A percentile compares a stretch with the other conserved stretches of the same genome.
Evolutionary conservation across 495 filamentous ascomycete species (phyloP).

Genomic region (Annulohypoxylon maeteangense): DNA sequence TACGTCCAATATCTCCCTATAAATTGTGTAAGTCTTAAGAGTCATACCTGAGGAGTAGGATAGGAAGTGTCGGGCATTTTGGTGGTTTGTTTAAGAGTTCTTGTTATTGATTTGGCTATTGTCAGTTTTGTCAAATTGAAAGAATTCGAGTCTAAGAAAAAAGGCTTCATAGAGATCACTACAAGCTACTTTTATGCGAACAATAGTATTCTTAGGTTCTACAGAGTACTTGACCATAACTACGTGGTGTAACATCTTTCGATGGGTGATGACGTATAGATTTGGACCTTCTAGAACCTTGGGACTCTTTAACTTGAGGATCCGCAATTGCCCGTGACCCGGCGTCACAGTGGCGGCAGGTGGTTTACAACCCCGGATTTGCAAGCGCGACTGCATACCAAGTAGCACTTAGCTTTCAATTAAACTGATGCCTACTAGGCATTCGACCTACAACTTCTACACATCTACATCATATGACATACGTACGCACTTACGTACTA

Average conservation of each 20-base stretch:
- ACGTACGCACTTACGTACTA: constrained; percentile 31
- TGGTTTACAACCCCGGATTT: constrained; percentile 45
- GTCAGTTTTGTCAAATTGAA: neutral
- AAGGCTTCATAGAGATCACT: neutral
- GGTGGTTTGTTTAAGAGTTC: neutral
- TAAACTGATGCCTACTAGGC: constrained; percentile 18
- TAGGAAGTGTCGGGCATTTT: constrained; percentile 44
- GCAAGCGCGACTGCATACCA: constrained; percentile 27
- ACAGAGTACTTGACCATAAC: neutral
- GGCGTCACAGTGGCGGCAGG: constrained; percentile 45
- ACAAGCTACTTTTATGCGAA: constrained; percentile 19
- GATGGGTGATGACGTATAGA: constrained; percentile 45
- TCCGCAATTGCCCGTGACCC: constrained; percentile 47
- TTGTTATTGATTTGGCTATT: constrained; percentile 9
- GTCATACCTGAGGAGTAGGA: constrained; percentile 38
- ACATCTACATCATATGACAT: constrained; percentile 3
- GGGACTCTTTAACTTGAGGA: neutral
- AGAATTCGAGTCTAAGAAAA: constrained; percentile 1
- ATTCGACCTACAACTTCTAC: neutral
- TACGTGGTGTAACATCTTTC: constrained; percentile 36
- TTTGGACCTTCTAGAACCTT: constrained; percentile 34
- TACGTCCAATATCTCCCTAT: neutral
- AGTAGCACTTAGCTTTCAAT: neutral
- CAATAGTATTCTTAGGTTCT: constrained; percentile 11
- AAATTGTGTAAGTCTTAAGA: constrained; percentile 16